These are phyloP conservation scores for Rubia tinctorum DNA, from an alignment of 305 asterid species.

Conservation along the genomic window DNA sequence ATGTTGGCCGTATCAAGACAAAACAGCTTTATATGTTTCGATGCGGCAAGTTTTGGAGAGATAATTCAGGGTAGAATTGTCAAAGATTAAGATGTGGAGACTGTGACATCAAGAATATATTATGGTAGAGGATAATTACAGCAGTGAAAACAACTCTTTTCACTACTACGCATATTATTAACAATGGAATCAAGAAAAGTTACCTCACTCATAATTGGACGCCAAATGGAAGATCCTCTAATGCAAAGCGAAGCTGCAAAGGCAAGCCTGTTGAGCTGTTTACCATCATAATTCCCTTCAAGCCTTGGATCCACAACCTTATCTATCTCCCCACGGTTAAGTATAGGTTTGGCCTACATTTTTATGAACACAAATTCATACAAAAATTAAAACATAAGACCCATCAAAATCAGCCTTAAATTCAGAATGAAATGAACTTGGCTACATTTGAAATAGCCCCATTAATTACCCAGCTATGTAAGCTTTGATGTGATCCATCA, in stretches of 20 bases:
- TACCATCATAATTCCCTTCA: conserved; percentile 45
- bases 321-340: conserved; percentile 52
- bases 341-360: conserved; percentile 77
- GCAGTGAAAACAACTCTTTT: no score
- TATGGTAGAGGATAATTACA: no score
- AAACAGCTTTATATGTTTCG: neutral
- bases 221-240: conserved; percentile 79
- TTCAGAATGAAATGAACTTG: neutral
- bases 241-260: conserved; percentile 86
- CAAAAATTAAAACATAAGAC: neutral
- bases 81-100: neutral
- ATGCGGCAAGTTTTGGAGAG: neutral
- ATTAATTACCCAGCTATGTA: conserved; percentile 85
- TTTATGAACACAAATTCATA: neutral
- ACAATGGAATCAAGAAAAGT: no score
- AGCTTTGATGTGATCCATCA: conserved; percentile 80
- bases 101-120: no score
- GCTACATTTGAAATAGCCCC: neutral
- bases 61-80: neutral
- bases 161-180: no score
- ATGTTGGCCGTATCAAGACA: neutral
- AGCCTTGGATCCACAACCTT: conserved; percentile 74
- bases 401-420: neutral
- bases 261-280: conserved; percentile 60
- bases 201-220: conserved; percentile 92